Evolutionary conservation across 176 grass and related monocot species (phyloP).

Genomic region (Cenchrus fungigraminus): DNA sequence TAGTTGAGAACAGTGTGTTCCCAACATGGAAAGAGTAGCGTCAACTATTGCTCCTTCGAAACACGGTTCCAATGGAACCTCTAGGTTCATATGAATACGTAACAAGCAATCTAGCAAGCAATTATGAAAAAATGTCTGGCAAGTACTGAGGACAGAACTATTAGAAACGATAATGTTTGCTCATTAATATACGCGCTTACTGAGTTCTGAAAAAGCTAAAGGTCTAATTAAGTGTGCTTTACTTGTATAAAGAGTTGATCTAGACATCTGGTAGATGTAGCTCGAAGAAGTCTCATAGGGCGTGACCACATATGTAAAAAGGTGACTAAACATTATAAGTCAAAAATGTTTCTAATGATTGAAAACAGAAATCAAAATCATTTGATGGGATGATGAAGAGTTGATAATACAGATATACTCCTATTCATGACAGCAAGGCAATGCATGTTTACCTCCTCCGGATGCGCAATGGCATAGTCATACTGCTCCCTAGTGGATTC

Average conservation of each 20-base stretch:
- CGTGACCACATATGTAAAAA: conserved; percentile 1
- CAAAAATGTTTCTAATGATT: not conserved
- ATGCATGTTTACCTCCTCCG: conserved; percentile 76
- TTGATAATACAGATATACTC: not conserved
- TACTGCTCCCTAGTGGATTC: conserved; percentile 88
- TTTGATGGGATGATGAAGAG: not conserved
- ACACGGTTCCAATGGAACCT: not conserved
- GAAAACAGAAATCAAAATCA: not conserved
- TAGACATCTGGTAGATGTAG: not conserved
- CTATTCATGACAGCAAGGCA: not conserved
- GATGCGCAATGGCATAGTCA: conserved; percentile 98
- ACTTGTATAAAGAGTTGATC: not conserved
- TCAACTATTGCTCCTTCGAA: not conserved
- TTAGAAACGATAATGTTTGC: not conserved
- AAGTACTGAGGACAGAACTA: not conserved
- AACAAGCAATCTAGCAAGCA: not conserved
- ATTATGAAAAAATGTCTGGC: not conserved
- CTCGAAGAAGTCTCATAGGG: not conserved
- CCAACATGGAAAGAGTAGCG: not conserved
- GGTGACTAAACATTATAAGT: not conserved
- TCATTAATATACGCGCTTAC: not conserved
- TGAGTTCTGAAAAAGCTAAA: not conserved
- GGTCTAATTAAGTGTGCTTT: not conserved
- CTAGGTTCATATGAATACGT: not conserved
- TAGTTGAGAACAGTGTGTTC: not conserved